Evolutionary conservation across 805 yeast species (phyloP).

Genomic region (Kockiozyma suomiensis): DNA sequence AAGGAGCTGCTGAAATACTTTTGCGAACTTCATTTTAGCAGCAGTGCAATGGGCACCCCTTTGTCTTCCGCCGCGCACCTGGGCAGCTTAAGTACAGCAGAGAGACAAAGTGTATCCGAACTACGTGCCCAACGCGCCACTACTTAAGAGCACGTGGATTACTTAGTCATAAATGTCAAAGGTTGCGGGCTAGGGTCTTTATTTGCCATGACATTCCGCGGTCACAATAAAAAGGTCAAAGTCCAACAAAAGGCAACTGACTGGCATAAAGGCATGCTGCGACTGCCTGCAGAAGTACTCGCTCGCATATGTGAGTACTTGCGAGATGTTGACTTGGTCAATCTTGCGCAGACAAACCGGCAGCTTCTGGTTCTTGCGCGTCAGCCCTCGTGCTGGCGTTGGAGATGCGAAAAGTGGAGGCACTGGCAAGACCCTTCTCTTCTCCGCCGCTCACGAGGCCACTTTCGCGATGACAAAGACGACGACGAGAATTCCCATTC

Average conservation of each 20-base stretch:
- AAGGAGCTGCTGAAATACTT: constrained; percentile 64
- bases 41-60: background rate
- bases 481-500: background rate
- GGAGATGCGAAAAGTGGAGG: constrained; percentile 14
- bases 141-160: background rate
- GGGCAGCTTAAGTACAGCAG: background rate
- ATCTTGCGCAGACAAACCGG: background rate
- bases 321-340: constrained; percentile 10
- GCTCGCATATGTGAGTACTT: constrained; percentile 5
- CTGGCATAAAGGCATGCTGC: background rate
- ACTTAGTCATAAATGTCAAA: background rate
- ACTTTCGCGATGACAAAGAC: background rate
- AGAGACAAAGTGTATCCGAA: background rate
- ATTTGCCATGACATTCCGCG: no score
- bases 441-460: constrained; percentile 3
- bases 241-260: background rate
- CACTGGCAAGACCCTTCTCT: constrained; percentile 3
- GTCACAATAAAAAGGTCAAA: no score
- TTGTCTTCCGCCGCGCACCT: background rate
- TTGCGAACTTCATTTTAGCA: constrained; percentile 69
- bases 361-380: background rate
- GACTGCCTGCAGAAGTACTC: constrained; percentile 19
- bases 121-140: background rate
- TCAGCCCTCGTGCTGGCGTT: constrained; percentile 4
- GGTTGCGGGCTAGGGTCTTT: constrained; percentile 8